phyloP scores from a whole-genome alignment of 2,329 filamentous ascomycete species.

The Chalaropsis thielavioides region DNA sequence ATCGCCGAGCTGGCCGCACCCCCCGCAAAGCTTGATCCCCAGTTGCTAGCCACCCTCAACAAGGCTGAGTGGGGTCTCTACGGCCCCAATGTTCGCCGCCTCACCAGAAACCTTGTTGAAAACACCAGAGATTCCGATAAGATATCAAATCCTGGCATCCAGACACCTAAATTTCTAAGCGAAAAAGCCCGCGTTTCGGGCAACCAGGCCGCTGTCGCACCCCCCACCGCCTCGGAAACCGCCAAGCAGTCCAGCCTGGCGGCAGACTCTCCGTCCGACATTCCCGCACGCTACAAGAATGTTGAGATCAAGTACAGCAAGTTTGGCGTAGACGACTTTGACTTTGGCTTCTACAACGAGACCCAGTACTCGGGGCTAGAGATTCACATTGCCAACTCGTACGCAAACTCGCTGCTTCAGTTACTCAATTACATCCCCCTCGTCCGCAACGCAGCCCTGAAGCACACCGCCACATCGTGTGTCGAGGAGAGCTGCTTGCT shows the following conservation, averaged over 20 bases:
- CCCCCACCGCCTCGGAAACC: slow-evolving; percentile 25
- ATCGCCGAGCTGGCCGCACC: slow-evolving; percentile 76
- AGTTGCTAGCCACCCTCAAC: slow-evolving; percentile 54
- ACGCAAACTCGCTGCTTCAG: slow-evolving; percentile 83
- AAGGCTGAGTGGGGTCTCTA: slow-evolving; percentile 62
- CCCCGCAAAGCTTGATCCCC: slow-evolving; percentile 57
- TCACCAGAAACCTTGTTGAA: slow-evolving; percentile 69
- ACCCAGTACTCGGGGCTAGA: slow-evolving; percentile 84
- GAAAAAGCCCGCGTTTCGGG: slow-evolving; percentile 67
- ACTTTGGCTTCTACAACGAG: slow-evolving; percentile 94
- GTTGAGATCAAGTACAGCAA: slow-evolving; percentile 98
- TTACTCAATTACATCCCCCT: slow-evolving; percentile 82
- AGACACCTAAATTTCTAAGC: slow-evolving; percentile 82
- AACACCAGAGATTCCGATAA: slow-evolving; percentile 54
- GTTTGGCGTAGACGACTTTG: slow-evolving; percentile 98
- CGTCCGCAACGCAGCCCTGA: slow-evolving; percentile 72
- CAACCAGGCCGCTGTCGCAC: slow-evolving; percentile 29
- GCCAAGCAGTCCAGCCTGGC: slow-evolving; percentile 18
- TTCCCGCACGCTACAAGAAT: slow-evolving; percentile 78
- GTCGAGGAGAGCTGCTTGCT: slow-evolving; percentile 70
- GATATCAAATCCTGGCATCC: slow-evolving; percentile 44
- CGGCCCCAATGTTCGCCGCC: slow-evolving; percentile 59
- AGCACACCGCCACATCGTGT: slow-evolving; percentile 78
- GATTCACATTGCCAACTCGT: slow-evolving; percentile 93
- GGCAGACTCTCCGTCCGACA: slow-evolving; percentile 47